phyloP scores from a whole-genome alignment of 495 filamentous ascomycete species.

The Aspergillus conjunctus region DNA sequence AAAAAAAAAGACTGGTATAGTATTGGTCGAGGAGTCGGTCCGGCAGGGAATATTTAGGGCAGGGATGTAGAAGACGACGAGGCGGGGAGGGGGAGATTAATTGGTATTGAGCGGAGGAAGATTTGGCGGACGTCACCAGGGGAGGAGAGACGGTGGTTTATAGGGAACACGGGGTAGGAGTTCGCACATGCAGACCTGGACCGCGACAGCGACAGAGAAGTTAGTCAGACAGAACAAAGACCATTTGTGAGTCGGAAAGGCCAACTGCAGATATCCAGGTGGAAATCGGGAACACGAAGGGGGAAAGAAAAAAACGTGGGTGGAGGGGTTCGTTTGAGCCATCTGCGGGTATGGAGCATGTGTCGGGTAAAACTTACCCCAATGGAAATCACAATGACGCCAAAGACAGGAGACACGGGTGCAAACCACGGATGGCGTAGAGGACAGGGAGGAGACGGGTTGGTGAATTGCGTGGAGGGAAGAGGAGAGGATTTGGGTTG shows the following conservation, averaged over 20 bases:
- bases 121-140: slow-evolving; percentile 7
- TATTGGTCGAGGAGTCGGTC: slow-evolving; percentile 10
- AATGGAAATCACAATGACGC: slow-evolving; percentile 18
- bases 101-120: not conserved
- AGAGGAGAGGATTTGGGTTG: not conserved
- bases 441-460: slow-evolving; percentile 1
- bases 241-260: slow-evolving; percentile 6
- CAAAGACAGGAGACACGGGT: not conserved
- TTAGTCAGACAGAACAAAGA: slow-evolving; percentile 19
- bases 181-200: slow-evolving; percentile 24
- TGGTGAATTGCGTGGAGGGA: not conserved
- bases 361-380: slow-evolving; percentile 22
- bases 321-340: slow-evolving; percentile 25
- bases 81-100: slow-evolving; percentile 3
- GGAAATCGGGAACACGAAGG: slow-evolving; percentile 1
- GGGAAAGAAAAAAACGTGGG: slow-evolving; percentile 14
- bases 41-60: not conserved
- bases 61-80: slow-evolving; percentile 1
- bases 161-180: slow-evolving; percentile 4
- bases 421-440: not conserved
- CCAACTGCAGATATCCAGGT: slow-evolving; percentile 17
- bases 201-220: slow-evolving; percentile 11
- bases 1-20: slow-evolving; percentile 11
- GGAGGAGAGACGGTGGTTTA: slow-evolving; percentile 19
- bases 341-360: slow-evolving; percentile 9